Evolutionary conservation across 2,329 filamentous ascomycete species (phyloP).

Genomic region (Thielaviopsis ethacetica): DNA sequence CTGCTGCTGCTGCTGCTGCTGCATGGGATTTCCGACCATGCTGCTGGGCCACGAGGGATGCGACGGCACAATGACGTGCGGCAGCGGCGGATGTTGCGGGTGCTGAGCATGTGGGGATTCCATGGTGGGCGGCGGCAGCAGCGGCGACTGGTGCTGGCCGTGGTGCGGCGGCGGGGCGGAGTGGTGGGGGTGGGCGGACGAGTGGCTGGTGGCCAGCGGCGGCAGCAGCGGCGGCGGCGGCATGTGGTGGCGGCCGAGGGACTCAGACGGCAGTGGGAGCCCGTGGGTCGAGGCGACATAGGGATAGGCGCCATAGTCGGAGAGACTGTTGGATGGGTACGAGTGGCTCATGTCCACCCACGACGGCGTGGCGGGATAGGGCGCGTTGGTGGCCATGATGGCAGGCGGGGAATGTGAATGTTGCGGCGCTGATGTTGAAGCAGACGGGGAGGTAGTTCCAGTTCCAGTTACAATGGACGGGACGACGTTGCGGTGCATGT

Average conservation of each 20-base stretch:
- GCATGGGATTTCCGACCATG: constrained; percentile 32
- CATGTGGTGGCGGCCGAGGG: constrained; percentile 27
- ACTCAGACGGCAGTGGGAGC: constrained; percentile 28
- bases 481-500: neutral
- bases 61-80: constrained; percentile 56
- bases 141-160: constrained; percentile 27
- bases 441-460: neutral
- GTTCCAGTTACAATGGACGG: neutral
- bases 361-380: neutral
- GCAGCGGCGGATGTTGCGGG: constrained; percentile 30
- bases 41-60: constrained; percentile 64
- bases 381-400: constrained; percentile 5
- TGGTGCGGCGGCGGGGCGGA: constrained; percentile 23
- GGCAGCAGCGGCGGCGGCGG: constrained; percentile 35
- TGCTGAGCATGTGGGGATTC: neutral
- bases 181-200: neutral
- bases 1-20: neutral
- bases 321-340: neutral
- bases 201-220: neutral
- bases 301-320: constrained; percentile 3
- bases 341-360: constrained; percentile 1
- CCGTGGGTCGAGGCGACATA: constrained; percentile 1
- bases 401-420: neutral
- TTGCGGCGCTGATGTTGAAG: neutral
- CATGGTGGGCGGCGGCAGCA: neutral